Conservation (phyloP, 208 protist species). For the Leishmania amazonensis region DNA sequence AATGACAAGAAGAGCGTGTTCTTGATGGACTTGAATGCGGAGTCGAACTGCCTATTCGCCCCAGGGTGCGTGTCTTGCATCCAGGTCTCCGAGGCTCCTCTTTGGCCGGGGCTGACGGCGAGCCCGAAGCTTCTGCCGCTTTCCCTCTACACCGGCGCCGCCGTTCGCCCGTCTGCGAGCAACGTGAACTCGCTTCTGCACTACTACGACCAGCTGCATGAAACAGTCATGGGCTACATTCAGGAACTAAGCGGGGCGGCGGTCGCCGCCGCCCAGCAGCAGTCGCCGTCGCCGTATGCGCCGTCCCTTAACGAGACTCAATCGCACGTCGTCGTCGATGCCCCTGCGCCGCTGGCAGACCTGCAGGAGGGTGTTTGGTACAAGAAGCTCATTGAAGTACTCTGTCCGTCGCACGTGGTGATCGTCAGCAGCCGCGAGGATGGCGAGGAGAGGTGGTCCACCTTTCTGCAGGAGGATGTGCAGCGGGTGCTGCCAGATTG, state of each 20-base stretch:
- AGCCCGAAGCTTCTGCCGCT: constrained; percentile 52
- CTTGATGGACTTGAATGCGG: constrained; percentile 73
- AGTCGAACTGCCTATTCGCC: constrained; percentile 70
- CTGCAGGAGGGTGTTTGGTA: constrained; percentile 74
- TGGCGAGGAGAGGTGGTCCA: constrained; percentile 57
- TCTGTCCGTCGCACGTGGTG: constrained; percentile 76
- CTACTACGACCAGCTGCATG: constrained; percentile 66
- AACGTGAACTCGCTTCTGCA: constrained; percentile 47
- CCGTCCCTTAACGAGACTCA: constrained; percentile 9
- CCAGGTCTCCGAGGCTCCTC: constrained; percentile 33
- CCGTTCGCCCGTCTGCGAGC: constrained; percentile 36
- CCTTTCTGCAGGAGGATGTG: constrained; percentile 77
- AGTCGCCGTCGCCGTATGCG: constrained; percentile 3
- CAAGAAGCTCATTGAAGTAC: constrained; percentile 66
- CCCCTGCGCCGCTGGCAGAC: constrained; percentile 54
- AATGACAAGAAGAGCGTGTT: constrained; percentile 31
- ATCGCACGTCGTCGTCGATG: constrained; percentile 70
- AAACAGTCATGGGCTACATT: constrained; percentile 43
- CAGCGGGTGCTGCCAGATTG: constrained; percentile 76
- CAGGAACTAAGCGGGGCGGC: constrained; percentile 35
- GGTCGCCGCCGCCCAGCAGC: constrained; percentile 5
- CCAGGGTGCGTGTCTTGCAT: constrained; percentile 67
- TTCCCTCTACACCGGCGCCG: constrained; percentile 57
- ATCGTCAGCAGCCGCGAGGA: constrained; percentile 52
- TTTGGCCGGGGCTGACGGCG: constrained; percentile 57